Base-by-base conservation (phyloP, 441 rosid genomes). In the Jatropha podagrica region DNA sequence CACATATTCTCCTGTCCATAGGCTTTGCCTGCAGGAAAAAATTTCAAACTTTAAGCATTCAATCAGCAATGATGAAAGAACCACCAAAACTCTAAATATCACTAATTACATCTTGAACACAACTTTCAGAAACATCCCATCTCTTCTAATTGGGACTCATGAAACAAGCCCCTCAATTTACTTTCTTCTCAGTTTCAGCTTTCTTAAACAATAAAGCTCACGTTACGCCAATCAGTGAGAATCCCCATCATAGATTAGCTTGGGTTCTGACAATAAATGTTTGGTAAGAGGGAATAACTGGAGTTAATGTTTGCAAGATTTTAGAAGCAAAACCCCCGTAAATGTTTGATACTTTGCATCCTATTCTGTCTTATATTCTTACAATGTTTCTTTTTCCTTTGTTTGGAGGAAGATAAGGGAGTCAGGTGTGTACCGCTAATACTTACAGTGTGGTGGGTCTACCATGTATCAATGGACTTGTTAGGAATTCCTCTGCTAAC, bases 1-100 rank as follows among this genome's bases (percentile, higher is more conserved):
- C 61, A 89, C 77, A 73, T 95, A 93, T 56, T 78, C 87, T 77
- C 98, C 99, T 13, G 99, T 95, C 98, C 98, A 95, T 79, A 89
- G 84, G 77, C 88, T 88, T 83, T 95, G 92, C 75, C 98, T 93
- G 78, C 65, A 77, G 76, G 78, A 81, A 63, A 26, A 64, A 74
- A 73, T 37, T 73, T 32, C 65, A 55, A 73, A 38, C 37, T 20
- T 38, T 61, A 32, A 79, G 76, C 41, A 71, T 66, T 54, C 72
- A 15, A 56, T 56, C 20, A 72, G 10, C 26, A 48, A n/a, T 18
- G 32, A n/a, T 20, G 42, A 49, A 69, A 27, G 41, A 76, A 71
- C 44, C 38, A 42, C 13, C 65, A 15, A 63, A 68, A 74, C 55
- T 70, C 73, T 42, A 65, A 32, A 58, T 23, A 69, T 70, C 69